These are phyloP conservation scores for Ordospora pajunii DNA, from an alignment of 371 early-diverging fungal genomes.

Conservation along the genomic window DNA sequence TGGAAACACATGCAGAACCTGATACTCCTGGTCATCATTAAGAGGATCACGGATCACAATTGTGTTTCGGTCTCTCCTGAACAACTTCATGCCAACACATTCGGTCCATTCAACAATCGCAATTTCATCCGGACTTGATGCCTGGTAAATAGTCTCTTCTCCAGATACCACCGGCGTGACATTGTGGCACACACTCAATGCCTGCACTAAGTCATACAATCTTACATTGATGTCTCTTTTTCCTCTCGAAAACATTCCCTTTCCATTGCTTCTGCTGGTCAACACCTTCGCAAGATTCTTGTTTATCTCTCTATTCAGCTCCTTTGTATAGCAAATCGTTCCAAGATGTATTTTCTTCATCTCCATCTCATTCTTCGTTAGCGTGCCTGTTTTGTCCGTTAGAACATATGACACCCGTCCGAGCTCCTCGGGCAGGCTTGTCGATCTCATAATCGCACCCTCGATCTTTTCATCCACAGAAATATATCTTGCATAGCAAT, in stretches of 20 bases:
- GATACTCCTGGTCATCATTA: slow-evolving; percentile 61
- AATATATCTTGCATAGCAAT: slow-evolving; percentile 68
- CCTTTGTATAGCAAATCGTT: slow-evolving; percentile 76
- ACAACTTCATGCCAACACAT: slow-evolving; percentile 72
- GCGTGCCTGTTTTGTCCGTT: slow-evolving; percentile 95
- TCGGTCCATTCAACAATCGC: slow-evolving; percentile 93
- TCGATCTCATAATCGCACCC: slow-evolving; percentile 72
- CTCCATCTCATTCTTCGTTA: slow-evolving; percentile 98
- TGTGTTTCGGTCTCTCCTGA: slow-evolving; percentile 63
- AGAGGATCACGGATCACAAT: slow-evolving; percentile 36
- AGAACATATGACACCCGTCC: slow-evolving; percentile 88
- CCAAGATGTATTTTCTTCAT: slow-evolving; percentile 91
- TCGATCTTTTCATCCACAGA: slow-evolving; percentile 63
- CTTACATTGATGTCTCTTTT: slow-evolving; percentile 60
- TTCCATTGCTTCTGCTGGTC: background rate
- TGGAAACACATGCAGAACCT: slow-evolving; percentile 80
- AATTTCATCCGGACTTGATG: slow-evolving; percentile 96
- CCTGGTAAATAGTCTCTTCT: slow-evolving; percentile 69
- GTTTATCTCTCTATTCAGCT: slow-evolving; percentile 63
- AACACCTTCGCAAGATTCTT: slow-evolving; percentile 5
- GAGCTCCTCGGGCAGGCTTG: slow-evolving; percentile 94
- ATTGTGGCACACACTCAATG: slow-evolving; percentile 79
- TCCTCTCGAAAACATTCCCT: slow-evolving; percentile 6
- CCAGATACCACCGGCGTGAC: slow-evolving; percentile 64
- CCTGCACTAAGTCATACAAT: slow-evolving; percentile 71